A percentile compares a stretch with the other conserved stretches of the same genome.
These are phyloP conservation scores for Aureobasidium namibiae DNA, from an alignment of 2,329 filamentous ascomycete genomes.

Conservation along the genomic window DNA sequence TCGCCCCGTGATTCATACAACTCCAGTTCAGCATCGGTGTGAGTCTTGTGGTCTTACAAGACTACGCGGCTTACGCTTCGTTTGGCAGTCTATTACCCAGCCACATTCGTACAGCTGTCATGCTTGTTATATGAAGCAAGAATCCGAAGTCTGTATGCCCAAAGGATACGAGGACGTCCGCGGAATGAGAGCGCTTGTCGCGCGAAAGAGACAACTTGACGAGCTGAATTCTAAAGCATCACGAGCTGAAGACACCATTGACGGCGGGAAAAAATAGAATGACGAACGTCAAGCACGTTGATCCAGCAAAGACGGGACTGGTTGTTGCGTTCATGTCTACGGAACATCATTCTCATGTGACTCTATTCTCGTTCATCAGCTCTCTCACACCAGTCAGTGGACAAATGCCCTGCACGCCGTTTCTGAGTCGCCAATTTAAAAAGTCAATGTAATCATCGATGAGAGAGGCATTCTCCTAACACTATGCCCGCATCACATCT, in stretches of 20 bases:
- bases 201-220: background rate
- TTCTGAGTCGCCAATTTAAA: background rate
- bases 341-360: background rate
- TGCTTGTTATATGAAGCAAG: background rate
- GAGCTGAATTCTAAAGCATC: background rate
- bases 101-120: background rate
- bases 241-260: background rate
- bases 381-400: background rate
- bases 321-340: background rate
- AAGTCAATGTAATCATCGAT: background rate
- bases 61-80: background rate
- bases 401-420: background rate
- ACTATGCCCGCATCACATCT: background rate
- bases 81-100: background rate
- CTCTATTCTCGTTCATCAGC: background rate
- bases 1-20: background rate
- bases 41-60: background rate
- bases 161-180: background rate
- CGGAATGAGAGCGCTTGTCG: background rate
- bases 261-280: background rate
- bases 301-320: background rate
- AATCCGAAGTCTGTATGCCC: background rate
- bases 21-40: background rate
- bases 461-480: background rate
- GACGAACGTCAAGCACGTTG: background rate